Percentiles rank a stretch among this genome's conserved stretches.
Evolutionary conservation across 352 stramenopile genomes (phyloP).

Genomic region (Phytopythium sindhum): DNA sequence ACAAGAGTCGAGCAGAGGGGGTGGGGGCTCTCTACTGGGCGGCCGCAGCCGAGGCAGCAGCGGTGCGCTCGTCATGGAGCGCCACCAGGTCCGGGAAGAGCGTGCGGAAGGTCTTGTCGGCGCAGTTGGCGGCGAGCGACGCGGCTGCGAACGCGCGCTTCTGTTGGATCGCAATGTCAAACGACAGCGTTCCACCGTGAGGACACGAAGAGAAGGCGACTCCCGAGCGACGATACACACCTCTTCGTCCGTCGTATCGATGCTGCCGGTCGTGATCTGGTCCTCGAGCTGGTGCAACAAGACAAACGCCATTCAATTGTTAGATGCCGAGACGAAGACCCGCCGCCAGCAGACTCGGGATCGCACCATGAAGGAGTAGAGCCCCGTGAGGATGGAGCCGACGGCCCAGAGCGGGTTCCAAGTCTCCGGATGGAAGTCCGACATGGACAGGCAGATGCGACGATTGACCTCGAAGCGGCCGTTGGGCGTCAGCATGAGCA

Average conservation of each 20-base stretch:
- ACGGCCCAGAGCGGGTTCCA: constrained; percentile 97
- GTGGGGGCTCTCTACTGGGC: neutral
- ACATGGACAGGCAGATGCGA: constrained; percentile 93
- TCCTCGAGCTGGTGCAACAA: constrained; percentile 40
- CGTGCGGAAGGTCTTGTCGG: constrained; percentile 75
- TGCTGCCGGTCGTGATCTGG: constrained; percentile 84
- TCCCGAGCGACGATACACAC: constrained; percentile 13
- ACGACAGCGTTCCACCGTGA: neutral
- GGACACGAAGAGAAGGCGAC: neutral
- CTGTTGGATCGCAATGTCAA: constrained; percentile 14
- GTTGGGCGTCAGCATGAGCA: constrained; percentile 94
- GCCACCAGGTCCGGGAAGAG: constrained; percentile 86
- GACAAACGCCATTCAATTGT: neutral
- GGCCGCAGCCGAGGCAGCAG: neutral
- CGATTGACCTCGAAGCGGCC: constrained; percentile 92
- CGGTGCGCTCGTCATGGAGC: constrained; percentile 27
- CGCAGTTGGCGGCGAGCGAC: constrained; percentile 77
- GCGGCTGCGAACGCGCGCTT: constrained; percentile 67
- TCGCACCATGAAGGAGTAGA: constrained; percentile 94
- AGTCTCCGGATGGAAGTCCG: constrained; percentile 93
- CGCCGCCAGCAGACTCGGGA: neutral
- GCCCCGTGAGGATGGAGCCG: constrained; percentile 91
- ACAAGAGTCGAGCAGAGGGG: neutral
- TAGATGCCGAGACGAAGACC: neutral
- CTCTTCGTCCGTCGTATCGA: constrained; percentile 74